phyloP scores from a whole-genome alignment of 2,329 filamentous ascomycete species.

The Pestalotiopsis sp. region DNA sequence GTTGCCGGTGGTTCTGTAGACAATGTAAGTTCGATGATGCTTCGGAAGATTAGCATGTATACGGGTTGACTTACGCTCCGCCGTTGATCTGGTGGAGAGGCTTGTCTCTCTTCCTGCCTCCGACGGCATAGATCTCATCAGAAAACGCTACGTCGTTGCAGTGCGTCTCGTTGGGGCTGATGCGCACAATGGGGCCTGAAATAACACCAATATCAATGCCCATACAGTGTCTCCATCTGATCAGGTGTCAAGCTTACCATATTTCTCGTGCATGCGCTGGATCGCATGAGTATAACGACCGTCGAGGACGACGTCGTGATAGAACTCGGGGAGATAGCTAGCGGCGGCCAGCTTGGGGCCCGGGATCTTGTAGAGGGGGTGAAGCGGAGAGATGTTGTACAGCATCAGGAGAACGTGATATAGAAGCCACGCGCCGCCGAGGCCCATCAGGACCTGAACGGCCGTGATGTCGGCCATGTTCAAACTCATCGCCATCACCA shows the following conservation, averaged over 20 bases:
- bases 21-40: slow-evolving; percentile 12
- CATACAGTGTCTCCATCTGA: neutral
- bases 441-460: neutral
- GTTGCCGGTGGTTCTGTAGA: slow-evolving; percentile 1
- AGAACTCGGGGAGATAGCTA: slow-evolving; percentile 39
- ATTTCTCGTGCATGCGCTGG: slow-evolving; percentile 36
- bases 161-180: slow-evolving; percentile 15
- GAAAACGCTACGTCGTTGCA: slow-evolving; percentile 13
- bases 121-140: slow-evolving; percentile 11
- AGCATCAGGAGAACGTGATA: slow-evolving; percentile 30
- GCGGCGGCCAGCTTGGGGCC: slow-evolving; percentile 38
- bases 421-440: slow-evolving; percentile 28
- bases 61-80: neutral
- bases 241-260: slow-evolving; percentile 26
- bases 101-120: slow-evolving; percentile 15
- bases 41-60: too few relatives aligned
- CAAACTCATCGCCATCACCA: neutral
- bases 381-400: slow-evolving; percentile 42
- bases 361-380: slow-evolving; percentile 39
- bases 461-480: neutral
- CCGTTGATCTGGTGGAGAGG: slow-evolving; percentile 11
- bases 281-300: slow-evolving; percentile 39
- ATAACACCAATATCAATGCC: neutral
- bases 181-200: slow-evolving; percentile 14
- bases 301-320: slow-evolving; percentile 36